A percentile compares a stretch with the other conserved stretches of the same genome.
Conservation (phyloP, 2,329 filamentous ascomycete species). For the Samsoniella hepiali region DNA sequence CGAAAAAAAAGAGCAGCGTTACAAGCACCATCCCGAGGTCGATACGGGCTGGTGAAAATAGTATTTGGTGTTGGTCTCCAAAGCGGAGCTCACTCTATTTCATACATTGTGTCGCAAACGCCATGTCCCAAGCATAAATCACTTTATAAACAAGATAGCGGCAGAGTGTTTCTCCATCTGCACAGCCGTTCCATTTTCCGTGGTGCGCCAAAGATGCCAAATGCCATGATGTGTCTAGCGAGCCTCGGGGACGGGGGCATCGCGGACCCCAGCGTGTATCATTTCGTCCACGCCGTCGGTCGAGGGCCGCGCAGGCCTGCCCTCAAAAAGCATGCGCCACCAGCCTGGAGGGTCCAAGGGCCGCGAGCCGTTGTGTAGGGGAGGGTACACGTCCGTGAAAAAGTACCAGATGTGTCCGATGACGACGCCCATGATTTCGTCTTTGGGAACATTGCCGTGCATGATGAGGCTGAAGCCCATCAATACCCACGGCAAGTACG, state of each 20-base stretch:
- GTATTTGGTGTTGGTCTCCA: not conserved
- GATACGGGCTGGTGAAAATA: not conserved
- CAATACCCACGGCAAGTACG: conserved; percentile 93
- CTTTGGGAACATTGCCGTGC: conserved; percentile 85
- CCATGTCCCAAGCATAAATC: conserved; percentile 1
- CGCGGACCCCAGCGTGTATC: conserved; percentile 10
- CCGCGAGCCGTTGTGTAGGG: conserved; percentile 77
- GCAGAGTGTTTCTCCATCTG: not conserved
- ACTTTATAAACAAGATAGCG: conserved; percentile 2
- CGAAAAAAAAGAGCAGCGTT: not conserved
- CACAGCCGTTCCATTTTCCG: not conserved
- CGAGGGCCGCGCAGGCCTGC: conserved; percentile 46
- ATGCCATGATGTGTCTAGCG: conserved; percentile 2
- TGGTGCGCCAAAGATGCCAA: conserved; percentile 5
- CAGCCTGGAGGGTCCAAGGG: conserved; percentile 86
- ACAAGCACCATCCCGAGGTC: not conserved
- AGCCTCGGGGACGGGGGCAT: conserved; percentile 11
- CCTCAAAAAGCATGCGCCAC: conserved; percentile 84
- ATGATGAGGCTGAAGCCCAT: conserved; percentile 91
- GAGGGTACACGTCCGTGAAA: conserved; percentile 94
- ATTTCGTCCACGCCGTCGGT: conserved; percentile 36
- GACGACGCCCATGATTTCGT: conserved; percentile 92
- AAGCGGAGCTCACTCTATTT: not conserved
- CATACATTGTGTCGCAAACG: not conserved
- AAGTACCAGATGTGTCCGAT: conserved; percentile 98